Evolutionary conservation across 1,284 basidiomycete genomes (phyloP), one percentile per base, ranked within the genome.

Genomic region (Sporisorium reilianum): DNA sequence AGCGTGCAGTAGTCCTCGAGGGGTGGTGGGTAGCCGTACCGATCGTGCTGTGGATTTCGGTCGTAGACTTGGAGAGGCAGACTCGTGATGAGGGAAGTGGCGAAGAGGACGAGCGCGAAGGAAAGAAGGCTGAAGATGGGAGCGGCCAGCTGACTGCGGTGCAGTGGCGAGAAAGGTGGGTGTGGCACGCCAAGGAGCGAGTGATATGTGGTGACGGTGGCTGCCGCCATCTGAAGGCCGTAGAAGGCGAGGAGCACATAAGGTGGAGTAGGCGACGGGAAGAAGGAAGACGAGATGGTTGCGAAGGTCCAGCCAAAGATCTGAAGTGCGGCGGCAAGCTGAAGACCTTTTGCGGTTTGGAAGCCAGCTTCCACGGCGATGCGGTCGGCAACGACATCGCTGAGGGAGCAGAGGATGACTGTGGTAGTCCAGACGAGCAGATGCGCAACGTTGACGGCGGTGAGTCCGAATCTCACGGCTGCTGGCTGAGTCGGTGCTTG

Each of bases 1-100:
- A 94, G 86, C n/a, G 88, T 90, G 44, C 90, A 90, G 60, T 88
- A 86, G 80, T 94, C 92, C 84, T 94, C 92, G 4, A 90, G 88
- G 88, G 42, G 90, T 79, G n/a, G 87, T 83, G 57, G 85, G 32
- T 57, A 64, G n/a, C 67, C 66, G 22, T 59, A 49, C 4, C 61
- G 38, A 14, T 63, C 68, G 36, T 67, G 28, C 36, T 59, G 55
- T 4, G 71, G 71, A 32, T 62, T 55, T 11, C 44, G 56, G 28
- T 68, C 63, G 50, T 74, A 65, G 11, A 70, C 71, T 38, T 74
- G 65, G 0, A 74, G 58, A 2, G 71, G 71, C 23, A 74, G 48
- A 18, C 53, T 44, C 36, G 58, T 48, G 40, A 74, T 69, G 20
- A 74, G 44, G 16, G 44, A 36, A 12, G 30, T 25, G 10, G 48